Base-by-base conservation (phyloP, 2,329 filamentous ascomycete species). In the Gaeumannomyces tritici region DNA sequence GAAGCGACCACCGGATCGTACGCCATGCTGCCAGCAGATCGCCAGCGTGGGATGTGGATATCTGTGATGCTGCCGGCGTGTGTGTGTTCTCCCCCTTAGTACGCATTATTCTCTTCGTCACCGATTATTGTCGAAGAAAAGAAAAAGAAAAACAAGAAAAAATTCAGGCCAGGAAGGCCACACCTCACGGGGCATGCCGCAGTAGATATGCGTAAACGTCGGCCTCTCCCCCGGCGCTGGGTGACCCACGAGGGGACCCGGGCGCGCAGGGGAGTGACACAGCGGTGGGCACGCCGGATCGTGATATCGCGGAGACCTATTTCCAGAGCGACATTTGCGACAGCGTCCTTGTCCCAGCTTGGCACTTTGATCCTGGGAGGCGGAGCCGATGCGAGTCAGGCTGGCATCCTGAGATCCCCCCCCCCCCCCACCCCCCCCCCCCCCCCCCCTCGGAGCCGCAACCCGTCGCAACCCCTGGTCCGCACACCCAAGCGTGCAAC, bases 1-100 rank as follows among this genome's bases (percentile, higher is more conserved):
- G 60, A 56, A 51, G 63, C 60, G 57, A 65, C 51, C 18, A 54
- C 9, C 18, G 29, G 26, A 4, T 61, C 59, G 24, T 55, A 55
- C 5, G 27, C 6, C 59, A 61, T 61, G 21, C 31, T 69, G 42
- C 6, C 42, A 6, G 18, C 2, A 8, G 21, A 8, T 7, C 42
- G 21, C 42, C 42, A 9, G 11, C 42, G 42, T 51, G 18, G 4
- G 7, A n/a, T n/a, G 2, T n/a, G 42, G 9, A 4, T 51, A 4
- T 8, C 7, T 51, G 42, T 51, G 21, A n/a, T 51, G 18, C 21
- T 51, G 42, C 21, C n/a, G 42, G 42, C 42, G 42, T 51, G 4
- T n/a, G 42, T n/a, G n/a, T 51, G 18, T 51, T 51, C 42, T n/a
- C 6, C 42, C 42, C 21, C 42, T 51, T n/a, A 0, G 21, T n/a